phyloP scores from a whole-genome alignment of 2,329 filamentous ascomycete genomes.

The Hymenoscyphus occultus region DNA sequence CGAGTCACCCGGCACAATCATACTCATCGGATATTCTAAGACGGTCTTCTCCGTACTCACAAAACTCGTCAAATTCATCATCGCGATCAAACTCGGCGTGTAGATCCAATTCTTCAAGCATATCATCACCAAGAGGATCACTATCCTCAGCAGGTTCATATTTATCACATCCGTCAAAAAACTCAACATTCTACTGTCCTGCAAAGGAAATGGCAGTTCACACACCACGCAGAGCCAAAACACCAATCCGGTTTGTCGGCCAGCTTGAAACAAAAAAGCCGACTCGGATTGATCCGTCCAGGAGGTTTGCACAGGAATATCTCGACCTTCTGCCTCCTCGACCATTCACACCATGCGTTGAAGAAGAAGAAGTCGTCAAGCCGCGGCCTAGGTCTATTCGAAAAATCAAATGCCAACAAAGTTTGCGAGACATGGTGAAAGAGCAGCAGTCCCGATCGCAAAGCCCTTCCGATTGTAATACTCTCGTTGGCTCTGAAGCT shows the following conservation, averaged over 20 bases:
- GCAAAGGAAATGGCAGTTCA: conserved; percentile 8
- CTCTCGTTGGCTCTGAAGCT: conserved; percentile 25
- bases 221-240: conserved; percentile 27
- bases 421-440: conserved; percentile 30
- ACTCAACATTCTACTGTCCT: background rate
- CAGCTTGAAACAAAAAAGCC: conserved; percentile 27
- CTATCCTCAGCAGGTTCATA: background rate
- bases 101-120: background rate
- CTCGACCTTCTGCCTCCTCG: conserved; percentile 23
- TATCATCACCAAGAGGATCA: background rate
- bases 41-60: background rate
- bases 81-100: background rate
- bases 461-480: conserved; percentile 21
- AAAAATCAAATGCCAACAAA: conserved; percentile 33
- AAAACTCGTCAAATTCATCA: background rate
- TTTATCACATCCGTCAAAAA: conserved; percentile 1
- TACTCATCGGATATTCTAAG: background rate
- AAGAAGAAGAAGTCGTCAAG: conserved; percentile 9
- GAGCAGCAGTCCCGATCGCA: conserved; percentile 20
- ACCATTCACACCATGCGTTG: conserved; percentile 12
- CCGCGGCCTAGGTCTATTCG: conserved; percentile 21
- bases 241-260: conserved; percentile 31
- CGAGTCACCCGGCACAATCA: background rate
- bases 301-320: conserved; percentile 28
- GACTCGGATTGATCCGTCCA: conserved; percentile 20